A percentile compares a stretch with the other conserved stretches of the same genome.
Conservation (phyloP, 257 asterid genomes). For the Gentiana dahurica region DNA sequence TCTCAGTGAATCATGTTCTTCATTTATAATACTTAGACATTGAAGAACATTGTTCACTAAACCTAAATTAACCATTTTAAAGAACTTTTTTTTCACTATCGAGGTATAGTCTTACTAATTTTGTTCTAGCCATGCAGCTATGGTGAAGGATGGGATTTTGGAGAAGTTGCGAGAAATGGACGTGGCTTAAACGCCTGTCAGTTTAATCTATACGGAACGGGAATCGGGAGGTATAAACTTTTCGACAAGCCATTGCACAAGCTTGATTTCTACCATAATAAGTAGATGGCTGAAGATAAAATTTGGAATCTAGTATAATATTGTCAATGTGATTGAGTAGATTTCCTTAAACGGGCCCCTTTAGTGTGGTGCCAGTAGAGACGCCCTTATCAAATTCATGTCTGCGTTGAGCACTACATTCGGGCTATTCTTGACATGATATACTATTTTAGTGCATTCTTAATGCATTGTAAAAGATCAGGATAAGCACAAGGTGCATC, state of each 20-base stretch:
- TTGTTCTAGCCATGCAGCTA: slow-evolving; percentile 36
- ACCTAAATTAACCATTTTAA: not conserved
- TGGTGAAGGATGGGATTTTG: slow-evolving; percentile 99
- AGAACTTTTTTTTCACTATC: not conserved
- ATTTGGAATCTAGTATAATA: not conserved
- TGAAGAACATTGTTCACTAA: slow-evolving; percentile 1
- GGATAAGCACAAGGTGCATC: too few relatives aligned
- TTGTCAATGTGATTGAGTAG: not conserved
- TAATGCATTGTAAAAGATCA: too few relatives aligned
- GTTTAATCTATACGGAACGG: slow-evolving; percentile 66
- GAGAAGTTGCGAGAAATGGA: slow-evolving; percentile 84
- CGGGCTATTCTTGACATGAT: too few relatives aligned
- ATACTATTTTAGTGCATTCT: too few relatives aligned
- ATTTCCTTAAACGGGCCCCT: too few relatives aligned
- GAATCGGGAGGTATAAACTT: slow-evolving; percentile 74
- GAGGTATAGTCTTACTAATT: not conserved
- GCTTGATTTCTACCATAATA: not conserved
- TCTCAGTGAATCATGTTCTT: not conserved
- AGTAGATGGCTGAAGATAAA: not conserved
- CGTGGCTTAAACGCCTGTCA: slow-evolving; percentile 93
- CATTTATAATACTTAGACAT: not conserved
- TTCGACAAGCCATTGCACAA: too few relatives aligned
- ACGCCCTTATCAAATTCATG: too few relatives aligned
- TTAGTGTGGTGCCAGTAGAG: too few relatives aligned
- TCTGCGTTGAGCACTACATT: too few relatives aligned